Evolutionary conservation across 1,284 basidiomycete species (phyloP).

Genomic region (Acaromyces ingoldii): DNA sequence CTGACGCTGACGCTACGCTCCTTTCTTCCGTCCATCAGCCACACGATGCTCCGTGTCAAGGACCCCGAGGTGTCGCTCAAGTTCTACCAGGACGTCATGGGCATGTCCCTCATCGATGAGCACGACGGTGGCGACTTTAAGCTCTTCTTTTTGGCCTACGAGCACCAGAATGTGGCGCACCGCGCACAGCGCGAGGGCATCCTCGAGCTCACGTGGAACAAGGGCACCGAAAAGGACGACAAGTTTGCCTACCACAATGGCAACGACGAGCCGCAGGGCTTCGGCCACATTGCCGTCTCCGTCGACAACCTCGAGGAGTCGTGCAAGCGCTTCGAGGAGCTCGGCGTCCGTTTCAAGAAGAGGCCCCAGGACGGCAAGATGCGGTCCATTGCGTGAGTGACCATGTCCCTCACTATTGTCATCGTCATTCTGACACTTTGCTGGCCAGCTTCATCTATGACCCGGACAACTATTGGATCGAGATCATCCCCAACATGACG

Average conservation of each 20-base stretch:
- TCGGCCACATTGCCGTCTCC: constrained; percentile 65
- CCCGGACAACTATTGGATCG: constrained; percentile 57
- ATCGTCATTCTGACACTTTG: constrained; percentile 1
- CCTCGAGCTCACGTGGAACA: constrained; percentile 26
- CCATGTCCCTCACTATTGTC: constrained; percentile 5
- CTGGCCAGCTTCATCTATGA: constrained; percentile 4
- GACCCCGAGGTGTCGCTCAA: constrained; percentile 63
- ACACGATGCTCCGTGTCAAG: constrained; percentile 45
- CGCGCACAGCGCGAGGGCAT: constrained; percentile 62
- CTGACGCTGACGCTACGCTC: too few species aligned
- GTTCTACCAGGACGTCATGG: constrained; percentile 58
- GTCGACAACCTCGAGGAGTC: constrained; percentile 79
- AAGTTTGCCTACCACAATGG: constrained; percentile 46
- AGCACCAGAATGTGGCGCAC: constrained; percentile 58
- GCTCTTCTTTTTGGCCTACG: constrained; percentile 75
- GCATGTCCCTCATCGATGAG: constrained; percentile 73
- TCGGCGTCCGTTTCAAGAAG: constrained; percentile 85
- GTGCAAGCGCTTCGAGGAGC: constrained; percentile 74
- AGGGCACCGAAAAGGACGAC: constrained; percentile 47
- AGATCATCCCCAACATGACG: constrained; percentile 51
- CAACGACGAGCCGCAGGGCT: constrained; percentile 42
- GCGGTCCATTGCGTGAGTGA: constrained; percentile 65
- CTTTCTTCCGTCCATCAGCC: constrained; percentile 18
- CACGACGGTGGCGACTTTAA: constrained; percentile 60
- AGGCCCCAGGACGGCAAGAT: constrained; percentile 77